Evolutionary conservation across 2,329 filamentous ascomycete genomes (phyloP).

Genomic region (Colletotrichum siamense): DNA sequence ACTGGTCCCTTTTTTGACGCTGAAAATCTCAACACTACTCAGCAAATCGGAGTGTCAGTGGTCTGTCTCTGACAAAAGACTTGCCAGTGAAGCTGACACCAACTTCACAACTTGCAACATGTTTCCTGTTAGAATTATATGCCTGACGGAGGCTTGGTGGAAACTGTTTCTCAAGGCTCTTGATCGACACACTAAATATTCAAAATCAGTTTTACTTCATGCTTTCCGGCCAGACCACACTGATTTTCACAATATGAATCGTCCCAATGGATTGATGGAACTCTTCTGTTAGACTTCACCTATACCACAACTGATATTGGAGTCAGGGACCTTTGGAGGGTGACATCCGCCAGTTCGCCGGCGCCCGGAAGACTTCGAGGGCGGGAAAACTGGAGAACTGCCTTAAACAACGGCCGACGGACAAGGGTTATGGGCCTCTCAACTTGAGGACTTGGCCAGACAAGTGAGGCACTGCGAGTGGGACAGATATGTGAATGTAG

Average conservation of each 20-base stretch:
- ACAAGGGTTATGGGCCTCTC: not conserved
- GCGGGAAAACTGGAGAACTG: not conserved
- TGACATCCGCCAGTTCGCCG: not conserved
- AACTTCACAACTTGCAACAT: not conserved
- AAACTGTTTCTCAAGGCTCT: not conserved
- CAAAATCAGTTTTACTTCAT: no score
- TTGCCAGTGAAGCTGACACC: no score
- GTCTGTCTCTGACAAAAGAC: no score
- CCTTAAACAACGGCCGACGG: not conserved
- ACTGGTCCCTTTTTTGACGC: not conserved
- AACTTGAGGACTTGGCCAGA: not conserved
- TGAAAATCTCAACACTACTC: rapidly evolving
- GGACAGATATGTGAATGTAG: not conserved
- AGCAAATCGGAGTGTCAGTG: not conserved
- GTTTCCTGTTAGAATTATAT: rapidly evolving
- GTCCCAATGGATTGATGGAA: not conserved
- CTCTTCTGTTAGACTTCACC: rapidly evolving
- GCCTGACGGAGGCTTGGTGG: no score
- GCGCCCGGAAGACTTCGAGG: not conserved
- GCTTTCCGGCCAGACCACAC: no score
- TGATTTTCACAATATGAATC: no score
- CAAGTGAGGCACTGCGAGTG: not conserved
- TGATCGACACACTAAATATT: not conserved
- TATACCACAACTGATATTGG: not conserved
- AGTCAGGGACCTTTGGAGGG: not conserved